phyloP scores from a whole-genome alignment of 1,139 yeast species.

The Pichia sp. region DNA sequence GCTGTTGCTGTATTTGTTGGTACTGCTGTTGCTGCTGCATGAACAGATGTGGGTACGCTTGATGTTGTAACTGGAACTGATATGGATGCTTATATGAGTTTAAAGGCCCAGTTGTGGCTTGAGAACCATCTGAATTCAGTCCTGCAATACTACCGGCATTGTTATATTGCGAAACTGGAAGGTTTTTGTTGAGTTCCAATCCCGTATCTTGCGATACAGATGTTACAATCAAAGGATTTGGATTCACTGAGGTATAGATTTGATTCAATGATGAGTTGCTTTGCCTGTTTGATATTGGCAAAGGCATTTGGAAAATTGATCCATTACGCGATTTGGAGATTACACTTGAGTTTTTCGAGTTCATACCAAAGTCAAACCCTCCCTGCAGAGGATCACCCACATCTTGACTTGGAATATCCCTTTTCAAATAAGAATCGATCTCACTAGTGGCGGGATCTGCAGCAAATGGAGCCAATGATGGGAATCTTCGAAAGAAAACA shows the following conservation, averaged over 20 bases:
- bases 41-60: slow-evolving; percentile 31
- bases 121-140: too few relatives aligned
- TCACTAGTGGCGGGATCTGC: slow-evolving; percentile 31
- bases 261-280: too few relatives aligned
- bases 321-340: slow-evolving; percentile 2
- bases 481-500: slow-evolving; percentile 21
- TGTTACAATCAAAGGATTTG: too few relatives aligned
- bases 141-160: too few relatives aligned
- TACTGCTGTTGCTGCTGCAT: slow-evolving; percentile 10
- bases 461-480: slow-evolving; percentile 21
- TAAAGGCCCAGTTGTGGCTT: too few relatives aligned
- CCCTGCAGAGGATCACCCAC: slow-evolving; percentile 10
- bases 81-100: slow-evolving; percentile 2
- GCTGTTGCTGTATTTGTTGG: slow-evolving; percentile 6
- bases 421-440: slow-evolving; percentile 37
- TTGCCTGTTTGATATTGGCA: too few relatives aligned
- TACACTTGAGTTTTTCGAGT: background rate
- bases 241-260: too few relatives aligned
- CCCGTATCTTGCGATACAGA: too few relatives aligned
- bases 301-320: slow-evolving; percentile 7
- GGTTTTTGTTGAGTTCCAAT: too few relatives aligned
- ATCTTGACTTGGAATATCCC: slow-evolving; percentile 30
- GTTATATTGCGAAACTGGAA: too few relatives aligned
- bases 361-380: background rate
- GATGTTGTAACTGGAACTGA: slow-evolving; percentile 9